A percentile compares a stretch with the other conserved stretches of the same genome.
Evolutionary conservation across 2,329 filamentous ascomycete species (phyloP).

Genomic region (Talaromyces amestolkiae): DNA sequence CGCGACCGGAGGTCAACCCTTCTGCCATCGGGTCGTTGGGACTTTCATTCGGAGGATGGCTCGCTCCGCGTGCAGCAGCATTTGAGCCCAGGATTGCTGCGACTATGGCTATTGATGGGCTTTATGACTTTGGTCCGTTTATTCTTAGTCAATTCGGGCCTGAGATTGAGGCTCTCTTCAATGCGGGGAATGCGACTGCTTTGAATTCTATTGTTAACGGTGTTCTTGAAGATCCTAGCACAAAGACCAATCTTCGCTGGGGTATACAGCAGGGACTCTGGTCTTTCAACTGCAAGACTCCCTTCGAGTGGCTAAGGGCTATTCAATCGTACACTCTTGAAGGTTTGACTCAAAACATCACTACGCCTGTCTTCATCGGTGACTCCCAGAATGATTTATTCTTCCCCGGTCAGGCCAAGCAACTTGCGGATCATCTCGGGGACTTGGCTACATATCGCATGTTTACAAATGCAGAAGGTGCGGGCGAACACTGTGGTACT

Average conservation of each 20-base stretch:
- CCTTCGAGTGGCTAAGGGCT: slow-evolving; percentile 28
- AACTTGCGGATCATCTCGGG: slow-evolving; percentile 23
- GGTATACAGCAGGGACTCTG: slow-evolving; percentile 36
- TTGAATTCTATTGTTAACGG: slow-evolving; percentile 19
- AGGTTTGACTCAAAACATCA: slow-evolving; percentile 23
- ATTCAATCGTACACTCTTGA: slow-evolving; percentile 23
- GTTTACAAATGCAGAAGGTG: slow-evolving; percentile 22
- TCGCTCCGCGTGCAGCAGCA: slow-evolving; percentile 39
- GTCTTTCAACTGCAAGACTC: slow-evolving; percentile 32
- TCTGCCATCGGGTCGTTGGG: slow-evolving; percentile 40
- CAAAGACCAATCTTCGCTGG: slow-evolving; percentile 29
- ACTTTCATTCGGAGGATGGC: slow-evolving; percentile 47
- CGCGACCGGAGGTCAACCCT: slow-evolving; percentile 33
- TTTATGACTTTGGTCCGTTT: slow-evolving; percentile 30
- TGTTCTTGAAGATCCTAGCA: slow-evolving; percentile 6
- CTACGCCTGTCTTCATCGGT: slow-evolving; percentile 26
- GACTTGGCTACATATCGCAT: slow-evolving; percentile 22
- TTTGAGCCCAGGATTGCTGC: slow-evolving; percentile 46
- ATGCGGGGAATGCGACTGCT: slow-evolving; percentile 17
- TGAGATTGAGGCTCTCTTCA: neutral
- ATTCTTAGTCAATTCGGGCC: neutral
- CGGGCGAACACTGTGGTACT: slow-evolving; percentile 27
- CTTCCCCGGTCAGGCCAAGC: slow-evolving; percentile 22
- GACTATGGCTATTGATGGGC: slow-evolving; percentile 41
- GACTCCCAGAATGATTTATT: slow-evolving; percentile 25